Percentiles rank a stretch among this genome's conserved stretches.
Conservation (phyloP, 768 basidiomycete species). For the Lactarius tabidus region DNA sequence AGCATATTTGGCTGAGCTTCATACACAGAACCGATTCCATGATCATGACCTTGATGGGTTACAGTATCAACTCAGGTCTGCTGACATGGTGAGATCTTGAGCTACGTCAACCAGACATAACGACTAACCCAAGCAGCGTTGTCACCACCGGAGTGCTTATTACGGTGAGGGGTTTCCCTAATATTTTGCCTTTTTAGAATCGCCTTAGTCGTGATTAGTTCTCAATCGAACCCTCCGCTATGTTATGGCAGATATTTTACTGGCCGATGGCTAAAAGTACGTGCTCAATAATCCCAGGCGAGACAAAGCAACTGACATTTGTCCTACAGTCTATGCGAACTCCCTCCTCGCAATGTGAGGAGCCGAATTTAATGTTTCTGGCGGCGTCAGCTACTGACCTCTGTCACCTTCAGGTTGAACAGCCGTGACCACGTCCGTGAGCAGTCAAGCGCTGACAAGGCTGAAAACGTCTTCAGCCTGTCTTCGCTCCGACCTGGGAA, state of each 20-base stretch:
- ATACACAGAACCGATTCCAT: conserved; percentile 29
- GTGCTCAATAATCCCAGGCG: conserved; percentile 20
- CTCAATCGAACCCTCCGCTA: conserved; percentile 40
- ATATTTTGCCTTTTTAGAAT: not conserved
- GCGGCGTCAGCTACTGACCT: not conserved
- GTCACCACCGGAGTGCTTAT: conserved; percentile 25
- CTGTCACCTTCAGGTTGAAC: conserved; percentile 15
- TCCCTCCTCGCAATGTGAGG: conserved; percentile 48
- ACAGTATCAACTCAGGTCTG: conserved; percentile 30
- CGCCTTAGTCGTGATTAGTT: conserved; percentile 17
- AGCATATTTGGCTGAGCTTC: not conserved
- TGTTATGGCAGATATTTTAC: conserved; percentile 48
- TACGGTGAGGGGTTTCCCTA: conserved; percentile 9
- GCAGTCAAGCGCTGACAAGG: not conserved
- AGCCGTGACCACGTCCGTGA: conserved; percentile 5
- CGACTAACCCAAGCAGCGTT: conserved; percentile 18
- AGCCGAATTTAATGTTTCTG: conserved; percentile 5
- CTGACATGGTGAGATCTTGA: conserved; percentile 27
- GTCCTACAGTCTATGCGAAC: conserved; percentile 45
- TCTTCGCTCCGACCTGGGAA: not conserved
- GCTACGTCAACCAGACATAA: too few relatives aligned
- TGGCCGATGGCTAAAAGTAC: conserved; percentile 51
- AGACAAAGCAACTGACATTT: not conserved
- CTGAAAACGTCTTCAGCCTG: not conserved
- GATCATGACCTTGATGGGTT: conserved; percentile 30